Conservation (phyloP, 2,329 filamentous ascomycete genomes). For the Cephalotrichum gorgonifer region DNA sequence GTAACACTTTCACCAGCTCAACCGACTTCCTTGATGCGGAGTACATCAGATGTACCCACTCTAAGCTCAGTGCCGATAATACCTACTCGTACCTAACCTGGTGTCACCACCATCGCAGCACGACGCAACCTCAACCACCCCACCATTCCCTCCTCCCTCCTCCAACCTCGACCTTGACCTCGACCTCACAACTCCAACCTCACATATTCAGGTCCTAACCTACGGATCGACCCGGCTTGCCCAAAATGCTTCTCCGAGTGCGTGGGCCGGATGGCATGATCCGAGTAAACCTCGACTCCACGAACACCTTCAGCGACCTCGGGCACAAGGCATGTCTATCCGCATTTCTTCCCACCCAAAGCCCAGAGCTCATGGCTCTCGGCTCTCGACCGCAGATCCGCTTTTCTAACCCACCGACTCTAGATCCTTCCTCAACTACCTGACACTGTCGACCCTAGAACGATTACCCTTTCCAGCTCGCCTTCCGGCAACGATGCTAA, state of each 20-base stretch:
- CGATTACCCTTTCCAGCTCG: constrained; percentile 51
- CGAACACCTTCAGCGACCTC: constrained; percentile 60
- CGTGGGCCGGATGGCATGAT: constrained; percentile 89
- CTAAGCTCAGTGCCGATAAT: no score
- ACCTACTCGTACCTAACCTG: no score
- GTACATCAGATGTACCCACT: background rate
- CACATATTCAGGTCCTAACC: background rate
- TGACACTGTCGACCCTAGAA: constrained; percentile 47
- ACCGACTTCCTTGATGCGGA: background rate
- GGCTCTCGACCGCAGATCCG: background rate
- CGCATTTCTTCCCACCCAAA: background rate
- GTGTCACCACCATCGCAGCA: no score
- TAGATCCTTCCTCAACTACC: constrained; percentile 51
- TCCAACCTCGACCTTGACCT: background rate
- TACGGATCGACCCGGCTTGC: background rate
- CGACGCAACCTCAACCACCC: background rate
- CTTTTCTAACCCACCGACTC: background rate
- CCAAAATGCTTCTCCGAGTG: constrained; percentile 71
- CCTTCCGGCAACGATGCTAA: constrained; percentile 49
- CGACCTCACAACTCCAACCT: background rate
- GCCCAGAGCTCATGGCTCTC: background rate
- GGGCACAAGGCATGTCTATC: constrained; percentile 34
- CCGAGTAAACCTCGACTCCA: constrained; percentile 67
- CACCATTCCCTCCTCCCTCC: background rate
- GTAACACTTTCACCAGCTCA: background rate